Conservation (phyloP, 441 rosid species). For the Erodium trifolium region DNA sequence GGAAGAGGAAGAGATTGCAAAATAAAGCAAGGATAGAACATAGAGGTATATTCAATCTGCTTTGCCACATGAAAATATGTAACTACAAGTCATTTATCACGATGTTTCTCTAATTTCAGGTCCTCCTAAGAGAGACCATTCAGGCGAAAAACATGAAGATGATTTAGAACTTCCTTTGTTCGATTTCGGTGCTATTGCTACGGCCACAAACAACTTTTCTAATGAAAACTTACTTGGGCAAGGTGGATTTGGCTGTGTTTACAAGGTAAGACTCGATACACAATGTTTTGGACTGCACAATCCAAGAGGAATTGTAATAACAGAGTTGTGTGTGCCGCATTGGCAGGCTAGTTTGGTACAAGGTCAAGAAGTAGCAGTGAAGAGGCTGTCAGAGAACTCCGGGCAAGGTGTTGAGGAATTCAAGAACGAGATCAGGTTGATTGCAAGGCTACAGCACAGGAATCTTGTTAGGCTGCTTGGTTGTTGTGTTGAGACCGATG, state of each 20-base stretch:
- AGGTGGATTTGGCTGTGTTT: slow-evolving; percentile 49
- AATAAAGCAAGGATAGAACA: background rate
- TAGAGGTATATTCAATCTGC: background rate
- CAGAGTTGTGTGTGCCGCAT: background rate
- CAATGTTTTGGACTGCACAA: background rate
- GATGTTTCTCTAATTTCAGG: no score
- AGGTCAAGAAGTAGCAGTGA: slow-evolving; percentile 49
- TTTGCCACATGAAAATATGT: no score
- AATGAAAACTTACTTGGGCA: slow-evolving; percentile 35
- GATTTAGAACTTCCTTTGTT: slow-evolving; percentile 17
- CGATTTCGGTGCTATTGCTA: slow-evolving; percentile 16
- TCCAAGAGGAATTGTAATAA: background rate
- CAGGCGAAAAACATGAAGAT: background rate
- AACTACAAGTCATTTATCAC: no score
- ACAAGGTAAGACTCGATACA: slow-evolving; percentile 24
- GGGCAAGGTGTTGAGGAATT: slow-evolving; percentile 34
- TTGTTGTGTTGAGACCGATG: slow-evolving; percentile 22
- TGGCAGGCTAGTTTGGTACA: slow-evolving; percentile 37
- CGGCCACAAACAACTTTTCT: slow-evolving; percentile 32
- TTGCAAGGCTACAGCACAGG: slow-evolving; percentile 55
- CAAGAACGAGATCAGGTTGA: slow-evolving; percentile 38
- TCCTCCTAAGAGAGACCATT: background rate
- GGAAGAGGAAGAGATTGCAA: background rate
- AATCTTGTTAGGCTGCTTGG: slow-evolving; percentile 47
- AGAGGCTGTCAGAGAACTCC: slow-evolving; percentile 39